Evolutionary conservation across 371 early-diverging fungal species (phyloP).

Genomic region (Phascolomyces articulosus): DNA sequence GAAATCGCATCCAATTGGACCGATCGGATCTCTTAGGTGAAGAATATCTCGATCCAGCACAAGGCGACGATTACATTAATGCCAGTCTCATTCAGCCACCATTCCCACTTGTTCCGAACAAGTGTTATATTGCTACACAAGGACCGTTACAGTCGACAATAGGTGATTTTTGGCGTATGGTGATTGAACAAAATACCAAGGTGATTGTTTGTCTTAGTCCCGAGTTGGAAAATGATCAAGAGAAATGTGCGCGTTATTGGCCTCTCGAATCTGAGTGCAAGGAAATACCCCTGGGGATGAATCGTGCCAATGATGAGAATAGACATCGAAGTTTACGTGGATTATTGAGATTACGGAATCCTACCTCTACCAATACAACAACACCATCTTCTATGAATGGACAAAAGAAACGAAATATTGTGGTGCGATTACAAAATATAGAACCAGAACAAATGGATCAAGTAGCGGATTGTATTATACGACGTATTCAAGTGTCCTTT

Average conservation of each 20-base stretch:
- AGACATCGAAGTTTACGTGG: not conserved
- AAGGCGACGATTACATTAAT: constrained; percentile 79
- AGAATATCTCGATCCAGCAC: constrained; percentile 5
- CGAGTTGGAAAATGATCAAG: constrained; percentile 67
- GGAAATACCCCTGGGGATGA: not conserved
- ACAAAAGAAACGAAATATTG: not conserved
- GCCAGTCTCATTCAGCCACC: constrained; percentile 65
- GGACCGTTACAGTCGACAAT: constrained; percentile 83
- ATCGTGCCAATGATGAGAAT: not conserved
- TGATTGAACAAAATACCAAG: constrained; percentile 70
- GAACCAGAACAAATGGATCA: constrained; percentile 16
- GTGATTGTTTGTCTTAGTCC: constrained; percentile 90
- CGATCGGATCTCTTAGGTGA: constrained; percentile 10
- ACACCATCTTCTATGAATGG: not conserved
- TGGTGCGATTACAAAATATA: constrained; percentile 1
- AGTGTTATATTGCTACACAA: constrained; percentile 87
- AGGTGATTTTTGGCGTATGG: constrained; percentile 91
- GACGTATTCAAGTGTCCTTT: constrained; percentile 15
- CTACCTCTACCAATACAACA: not conserved
- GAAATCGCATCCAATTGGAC: constrained; percentile 50
- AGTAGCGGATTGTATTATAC: constrained; percentile 18
- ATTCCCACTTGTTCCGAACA: constrained; percentile 21
- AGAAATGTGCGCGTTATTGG: constrained; percentile 84
- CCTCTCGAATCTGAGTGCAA: constrained; percentile 41
- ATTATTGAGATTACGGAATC: constrained; percentile 3